Evolutionary conservation across 805 yeast genomes (phyloP).

Genomic region (Pichia manshurica): DNA sequence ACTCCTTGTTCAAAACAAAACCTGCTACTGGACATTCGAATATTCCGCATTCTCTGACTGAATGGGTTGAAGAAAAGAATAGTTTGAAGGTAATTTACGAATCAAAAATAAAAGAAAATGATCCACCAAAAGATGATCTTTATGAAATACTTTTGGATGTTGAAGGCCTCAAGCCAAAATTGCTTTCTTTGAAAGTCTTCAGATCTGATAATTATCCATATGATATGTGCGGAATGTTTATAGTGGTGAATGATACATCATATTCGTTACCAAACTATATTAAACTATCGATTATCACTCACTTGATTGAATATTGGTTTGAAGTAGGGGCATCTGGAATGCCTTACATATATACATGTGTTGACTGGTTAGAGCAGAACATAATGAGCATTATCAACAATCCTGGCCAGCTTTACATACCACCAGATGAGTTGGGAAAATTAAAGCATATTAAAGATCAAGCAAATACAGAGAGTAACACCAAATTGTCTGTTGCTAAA

Average conservation of each 20-base stretch:
- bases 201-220: conserved; percentile 54
- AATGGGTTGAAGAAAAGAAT: conserved; percentile 75
- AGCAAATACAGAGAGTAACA: too few relatives aligned
- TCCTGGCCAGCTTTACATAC: conserved; percentile 65
- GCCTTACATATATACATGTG: conserved; percentile 58
- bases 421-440: conserved; percentile 8
- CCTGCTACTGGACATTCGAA: conserved; percentile 11
- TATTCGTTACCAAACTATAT: conserved; percentile 65
- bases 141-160: conserved; percentile 33
- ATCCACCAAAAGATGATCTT: conserved; percentile 33
- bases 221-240: conserved; percentile 63
- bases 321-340: conserved; percentile 54
- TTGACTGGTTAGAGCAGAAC: conserved; percentile 74
- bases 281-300: conserved; percentile 49
- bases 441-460: background rate
- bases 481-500: background rate
- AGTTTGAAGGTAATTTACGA: conserved; percentile 55
- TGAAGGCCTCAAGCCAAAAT: conserved; percentile 25
- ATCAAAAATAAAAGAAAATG: conserved; percentile 20
- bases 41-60: conserved; percentile 22
- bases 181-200: conserved; percentile 36
- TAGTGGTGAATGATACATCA: conserved; percentile 37
- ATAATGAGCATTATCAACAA: conserved; percentile 50
- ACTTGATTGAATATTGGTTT: conserved; percentile 39
- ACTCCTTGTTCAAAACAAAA: conserved; percentile 23